A percentile compares a stretch with the other conserved stretches of the same genome.
phyloP scores from a whole-genome alignment of 768 basidiomycete genomes.

The Rhizopogon vulgaris region DNA sequence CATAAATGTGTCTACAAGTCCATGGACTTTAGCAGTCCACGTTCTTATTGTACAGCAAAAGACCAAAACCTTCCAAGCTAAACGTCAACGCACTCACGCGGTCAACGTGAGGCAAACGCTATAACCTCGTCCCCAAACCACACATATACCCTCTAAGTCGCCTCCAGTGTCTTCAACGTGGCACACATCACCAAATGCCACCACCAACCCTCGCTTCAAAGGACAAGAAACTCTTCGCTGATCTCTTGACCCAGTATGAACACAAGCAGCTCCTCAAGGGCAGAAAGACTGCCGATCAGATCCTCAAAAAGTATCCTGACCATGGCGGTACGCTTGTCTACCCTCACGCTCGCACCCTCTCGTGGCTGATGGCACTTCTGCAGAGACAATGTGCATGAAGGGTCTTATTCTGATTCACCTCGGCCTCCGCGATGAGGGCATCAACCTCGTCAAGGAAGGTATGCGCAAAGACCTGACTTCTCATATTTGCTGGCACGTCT shows the following conservation, averaged over 20 bases:
- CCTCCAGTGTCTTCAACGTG: background rate
- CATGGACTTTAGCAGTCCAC: background rate
- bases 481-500: slow-evolving; percentile 98
- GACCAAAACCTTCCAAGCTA: background rate
- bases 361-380: background rate
- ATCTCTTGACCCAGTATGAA: slow-evolving; percentile 84
- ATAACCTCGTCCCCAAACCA: background rate
- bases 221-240: slow-evolving; percentile 81
- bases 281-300: slow-evolving; percentile 84
- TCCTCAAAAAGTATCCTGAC: slow-evolving; percentile 92
- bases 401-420: slow-evolving; percentile 80
- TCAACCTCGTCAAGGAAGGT: slow-evolving; percentile 81
- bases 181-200: slow-evolving; percentile 11
- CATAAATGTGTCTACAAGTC: background rate
- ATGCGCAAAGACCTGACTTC: slow-evolving; percentile 75
- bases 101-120: background rate
- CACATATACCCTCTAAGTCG: background rate
- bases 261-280: slow-evolving; percentile 84
- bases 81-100: background rate
- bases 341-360: background rate
- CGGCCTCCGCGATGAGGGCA: slow-evolving; percentile 75
- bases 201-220: slow-evolving; percentile 57
- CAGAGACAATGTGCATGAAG: slow-evolving; percentile 96
- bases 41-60: background rate
- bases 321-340: slow-evolving; percentile 76